A percentile compares a stretch with the other conserved stretches of the same genome.
phyloP scores from a whole-genome alignment of 2,329 filamentous ascomycete species.

The Fusarium longipes region DNA sequence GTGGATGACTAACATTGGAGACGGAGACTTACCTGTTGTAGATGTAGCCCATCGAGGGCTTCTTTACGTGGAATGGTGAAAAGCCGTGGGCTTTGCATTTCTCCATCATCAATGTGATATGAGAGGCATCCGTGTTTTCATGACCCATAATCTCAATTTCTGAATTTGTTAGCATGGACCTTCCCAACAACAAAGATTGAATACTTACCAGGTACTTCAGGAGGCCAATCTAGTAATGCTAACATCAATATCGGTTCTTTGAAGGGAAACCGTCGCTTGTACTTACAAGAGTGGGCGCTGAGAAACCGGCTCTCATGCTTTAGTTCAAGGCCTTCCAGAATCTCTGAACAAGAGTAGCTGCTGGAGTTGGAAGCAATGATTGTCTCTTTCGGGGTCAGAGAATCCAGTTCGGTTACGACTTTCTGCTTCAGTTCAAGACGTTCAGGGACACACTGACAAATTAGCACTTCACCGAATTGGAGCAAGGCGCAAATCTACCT shows the following conservation, averaged over 20 bases:
- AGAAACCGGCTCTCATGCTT: conserved; percentile 52
- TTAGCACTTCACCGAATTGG: background rate
- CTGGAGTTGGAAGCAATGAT: conserved; percentile 61
- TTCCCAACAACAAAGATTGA: rapidly evolving
- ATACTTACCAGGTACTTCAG: conserved; percentile 46
- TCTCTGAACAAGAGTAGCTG: conserved; percentile 58
- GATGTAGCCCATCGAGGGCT: conserved; percentile 49
- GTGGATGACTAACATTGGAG: rapidly evolving
- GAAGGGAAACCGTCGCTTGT: rapidly evolving
- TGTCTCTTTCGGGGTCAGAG: conserved; percentile 48
- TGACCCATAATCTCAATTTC: conserved; percentile 51
- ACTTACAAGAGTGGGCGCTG: conserved; percentile 58
- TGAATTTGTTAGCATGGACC: background rate
- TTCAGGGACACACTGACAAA: conserved; percentile 57
- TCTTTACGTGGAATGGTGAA: conserved; percentile 48
- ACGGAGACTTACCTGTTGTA: conserved; percentile 44
- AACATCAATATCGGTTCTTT: background rate
- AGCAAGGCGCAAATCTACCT: conserved; percentile 23
- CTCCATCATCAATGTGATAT: conserved; percentile 42
- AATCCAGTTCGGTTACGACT: conserved; percentile 55
- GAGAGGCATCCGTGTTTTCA: conserved; percentile 36
- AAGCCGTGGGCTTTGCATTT: conserved; percentile 46
- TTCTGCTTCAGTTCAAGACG: conserved; percentile 54
- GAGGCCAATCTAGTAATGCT: conserved; percentile 46
- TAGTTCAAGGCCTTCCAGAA: conserved; percentile 52